Evolutionary conservation across 257 asterid genomes (phyloP).

Genomic region (Primulina eburnea): DNA sequence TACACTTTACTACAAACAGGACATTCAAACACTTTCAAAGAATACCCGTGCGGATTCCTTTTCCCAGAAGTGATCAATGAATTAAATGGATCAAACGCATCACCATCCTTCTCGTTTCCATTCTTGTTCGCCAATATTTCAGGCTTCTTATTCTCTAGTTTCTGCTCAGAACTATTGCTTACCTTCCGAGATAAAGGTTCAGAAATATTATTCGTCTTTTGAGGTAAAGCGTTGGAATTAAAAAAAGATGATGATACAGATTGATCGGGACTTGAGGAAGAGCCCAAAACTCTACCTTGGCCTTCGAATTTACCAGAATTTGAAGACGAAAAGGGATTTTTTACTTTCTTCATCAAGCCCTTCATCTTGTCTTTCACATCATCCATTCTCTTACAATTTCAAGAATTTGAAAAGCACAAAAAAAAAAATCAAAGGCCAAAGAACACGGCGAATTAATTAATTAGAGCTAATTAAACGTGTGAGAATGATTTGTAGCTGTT

Average conservation of each 20-base stretch:
- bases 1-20: conserved; percentile 73
- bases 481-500: neutral
- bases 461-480: neutral
- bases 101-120: conserved; percentile 24
- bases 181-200: conserved; percentile 33
- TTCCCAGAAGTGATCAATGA: conserved; percentile 72
- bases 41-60: conserved; percentile 75
- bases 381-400: conserved; percentile 47
- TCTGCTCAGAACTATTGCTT: conserved; percentile 28
- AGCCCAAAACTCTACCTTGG: conserved; percentile 82
- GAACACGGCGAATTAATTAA: neutral
- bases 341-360: conserved; percentile 87
- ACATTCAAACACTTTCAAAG: conserved; percentile 69
- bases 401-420: conserved; percentile 1
- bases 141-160: conserved; percentile 28
- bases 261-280: conserved; percentile 44
- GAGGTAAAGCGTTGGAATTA: conserved; percentile 34
- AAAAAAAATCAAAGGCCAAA: neutral
- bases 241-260: conserved; percentile 29
- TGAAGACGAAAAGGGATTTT: conserved; percentile 63
- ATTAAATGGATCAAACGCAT: conserved; percentile 76
- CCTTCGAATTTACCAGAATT: conserved; percentile 85
- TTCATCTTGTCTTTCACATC: conserved; percentile 85
- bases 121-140: conserved; percentile 30
- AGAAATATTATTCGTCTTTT: conserved; percentile 30